Base-by-base conservation (phyloP, 1,284 basidiomycete genomes). In the Cryptococcus hybrid region DNA sequence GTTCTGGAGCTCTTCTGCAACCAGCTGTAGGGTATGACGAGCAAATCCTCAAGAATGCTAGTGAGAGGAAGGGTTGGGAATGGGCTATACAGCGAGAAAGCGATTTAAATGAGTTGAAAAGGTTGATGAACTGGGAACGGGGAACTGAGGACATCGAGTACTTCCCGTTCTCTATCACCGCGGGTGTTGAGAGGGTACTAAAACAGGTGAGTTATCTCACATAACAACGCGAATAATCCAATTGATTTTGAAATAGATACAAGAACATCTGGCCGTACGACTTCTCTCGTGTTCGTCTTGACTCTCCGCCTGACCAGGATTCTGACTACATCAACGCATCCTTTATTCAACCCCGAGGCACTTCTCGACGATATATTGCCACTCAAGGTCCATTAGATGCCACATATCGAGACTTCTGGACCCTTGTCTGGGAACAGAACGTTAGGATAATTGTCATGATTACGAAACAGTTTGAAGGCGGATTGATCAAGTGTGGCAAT, bases 211-310 rank as follows among this genome's bases (percentile, higher is more conserved):
- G 85, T 80, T 5, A 18, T 18, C 1, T 5, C 11, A 2, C 3
- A 6, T 30, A 45, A 56, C 40, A 45, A 34, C 4, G n/a, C 18
- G 3, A 37, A 34, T 38, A 7, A 13, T 37, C 35, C 30, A 42
- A 30, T 51, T 59, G 59, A 58, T 11, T 34, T 51, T 30, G 6
- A 7, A 11, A 8, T 40, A 72, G 71, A 45, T 82, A 75, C 74
- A 93, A 92, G 69, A 90, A 97, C 71, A 95, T 97, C 55, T 97
- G 93, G 93, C 93, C 93, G 0, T 97, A 94, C 69, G 93, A 96
- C 54, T 77, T 70, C 51, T 76, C 78, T 12, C 86, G 92, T 30
- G 92, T 95, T 3, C 83, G 86, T 45, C 79, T 96, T 24, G 83
- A 83, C 7, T 78, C 79, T 24, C 71, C 70, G 13, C 61, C 67